These are phyloP conservation scores for Annulohypoxylon moriforme DNA, from an alignment of 495 filamentous ascomycete species.

Conservation along the genomic window DNA sequence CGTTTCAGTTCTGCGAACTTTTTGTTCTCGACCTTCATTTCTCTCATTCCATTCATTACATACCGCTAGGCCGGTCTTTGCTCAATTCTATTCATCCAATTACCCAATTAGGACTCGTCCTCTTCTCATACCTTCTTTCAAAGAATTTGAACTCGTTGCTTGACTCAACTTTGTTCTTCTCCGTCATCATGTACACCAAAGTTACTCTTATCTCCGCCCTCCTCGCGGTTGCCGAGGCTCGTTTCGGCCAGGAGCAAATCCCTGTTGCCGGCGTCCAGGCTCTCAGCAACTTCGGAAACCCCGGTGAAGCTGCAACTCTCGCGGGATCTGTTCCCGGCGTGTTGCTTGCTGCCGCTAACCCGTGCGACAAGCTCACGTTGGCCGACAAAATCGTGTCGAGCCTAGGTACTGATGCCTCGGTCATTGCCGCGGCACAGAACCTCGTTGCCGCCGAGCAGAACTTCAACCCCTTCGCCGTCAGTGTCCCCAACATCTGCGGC, in stretches of 20 bases:
- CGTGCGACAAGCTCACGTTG: slow-evolving; percentile 68
- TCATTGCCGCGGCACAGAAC: slow-evolving; percentile 66
- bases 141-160: slow-evolving; percentile 39
- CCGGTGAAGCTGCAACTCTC: slow-evolving; percentile 66
- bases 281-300: slow-evolving; percentile 59
- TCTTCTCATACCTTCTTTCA: slow-evolving; percentile 49
- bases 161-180: slow-evolving; percentile 34
- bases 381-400: slow-evolving; percentile 68
- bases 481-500: slow-evolving; percentile 66
- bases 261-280: slow-evolving; percentile 57
- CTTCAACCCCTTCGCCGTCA: slow-evolving; percentile 70
- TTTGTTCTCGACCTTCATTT: slow-evolving; percentile 46
- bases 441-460: slow-evolving; percentile 75
- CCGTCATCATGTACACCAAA: slow-evolving; percentile 61
- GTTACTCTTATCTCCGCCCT: slow-evolving; percentile 54
- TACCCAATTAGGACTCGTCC: slow-evolving; percentile 49
- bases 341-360: slow-evolving; percentile 66
- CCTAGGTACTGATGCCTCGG: slow-evolving; percentile 63
- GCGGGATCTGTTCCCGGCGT: slow-evolving; percentile 63
- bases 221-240: slow-evolving; percentile 62
- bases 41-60: slow-evolving; percentile 50
- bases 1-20: slow-evolving; percentile 63
- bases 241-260: slow-evolving; percentile 66
- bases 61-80: slow-evolving; percentile 56
- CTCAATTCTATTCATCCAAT: slow-evolving; percentile 24